Evolutionary conservation across 257 asterid genomes (phyloP).

Genomic region (Solanum bulbocastanum): DNA sequence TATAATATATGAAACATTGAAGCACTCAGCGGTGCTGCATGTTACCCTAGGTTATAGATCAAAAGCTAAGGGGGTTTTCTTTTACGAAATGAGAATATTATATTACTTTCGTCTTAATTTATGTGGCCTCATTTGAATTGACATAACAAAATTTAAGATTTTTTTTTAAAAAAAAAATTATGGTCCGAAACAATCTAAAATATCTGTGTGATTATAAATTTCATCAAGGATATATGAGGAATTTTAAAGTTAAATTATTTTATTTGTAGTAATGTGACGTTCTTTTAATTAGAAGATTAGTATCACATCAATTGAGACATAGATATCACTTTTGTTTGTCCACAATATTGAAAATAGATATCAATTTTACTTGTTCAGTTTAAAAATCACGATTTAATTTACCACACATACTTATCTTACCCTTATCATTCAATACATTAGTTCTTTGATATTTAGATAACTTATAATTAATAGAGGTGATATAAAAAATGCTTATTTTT

Average conservation of each 20-base stretch:
- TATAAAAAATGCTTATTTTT: too few relatives aligned
- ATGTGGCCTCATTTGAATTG: not conserved
- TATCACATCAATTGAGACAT: not conserved
- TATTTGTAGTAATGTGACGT: not conserved
- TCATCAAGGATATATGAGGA: fast-evolving
- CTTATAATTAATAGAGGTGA: not conserved
- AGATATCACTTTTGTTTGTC: not conserved
- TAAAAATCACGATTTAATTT: too few relatives aligned
- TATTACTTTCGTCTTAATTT: not conserved
- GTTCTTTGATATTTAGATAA: too few relatives aligned
- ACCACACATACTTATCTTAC: too few relatives aligned
- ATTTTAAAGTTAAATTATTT: not conserved
- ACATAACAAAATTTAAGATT: not conserved
- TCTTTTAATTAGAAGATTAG: not conserved
- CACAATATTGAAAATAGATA: too few relatives aligned
- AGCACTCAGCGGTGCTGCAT: not conserved
- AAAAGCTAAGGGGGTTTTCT: not conserved
- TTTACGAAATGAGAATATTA: not conserved
- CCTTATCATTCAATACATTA: too few relatives aligned
- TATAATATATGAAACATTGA: not conserved
- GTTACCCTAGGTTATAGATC: not conserved
- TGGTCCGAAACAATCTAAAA: not conserved
- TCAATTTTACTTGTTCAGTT: too few relatives aligned
- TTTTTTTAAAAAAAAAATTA: too few relatives aligned
- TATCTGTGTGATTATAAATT: not conserved